Percentiles rank a stretch among this genome's conserved stretches.
Conservation (phyloP, 805 yeast genomes). For the Hanseniaspora guilliermondii region DNA sequence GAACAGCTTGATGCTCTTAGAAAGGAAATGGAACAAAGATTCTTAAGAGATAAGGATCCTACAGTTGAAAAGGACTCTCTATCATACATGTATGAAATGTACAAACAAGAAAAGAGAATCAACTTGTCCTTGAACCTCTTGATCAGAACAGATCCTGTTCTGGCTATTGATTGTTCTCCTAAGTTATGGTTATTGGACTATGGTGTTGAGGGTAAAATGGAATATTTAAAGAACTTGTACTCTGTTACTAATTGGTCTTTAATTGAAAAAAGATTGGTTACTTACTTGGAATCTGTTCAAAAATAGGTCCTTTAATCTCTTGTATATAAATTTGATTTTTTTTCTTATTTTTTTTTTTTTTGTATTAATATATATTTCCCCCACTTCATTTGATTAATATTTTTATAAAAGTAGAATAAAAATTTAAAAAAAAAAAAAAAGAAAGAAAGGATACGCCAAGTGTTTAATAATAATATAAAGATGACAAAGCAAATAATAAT, state of each 20-base stretch:
- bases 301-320: neutral
- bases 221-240: constrained; percentile 55
- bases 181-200: constrained; percentile 59
- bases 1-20: constrained; percentile 32
- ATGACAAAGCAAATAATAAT: neutral
- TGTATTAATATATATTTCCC: too few relatives aligned
- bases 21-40: constrained; percentile 19
- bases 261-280: constrained; percentile 38
- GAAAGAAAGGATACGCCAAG: too few relatives aligned
- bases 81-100: neutral
- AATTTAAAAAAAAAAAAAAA: too few relatives aligned
- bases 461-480: too few relatives aligned
- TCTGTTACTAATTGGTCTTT: constrained; percentile 61
- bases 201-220: constrained; percentile 61
- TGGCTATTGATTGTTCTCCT: constrained; percentile 63
- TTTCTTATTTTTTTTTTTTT: too few relatives aligned
- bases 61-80: constrained; percentile 1
- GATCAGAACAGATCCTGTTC: constrained; percentile 38
- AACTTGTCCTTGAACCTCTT: neutral
- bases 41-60: neutral
- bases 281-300: neutral
- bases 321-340: neutral
- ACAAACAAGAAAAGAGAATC: constrained; percentile 3
- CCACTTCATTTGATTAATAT: too few relatives aligned
- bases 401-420: too few relatives aligned